Percentiles rank a stretch among this genome's conserved stretches.
Conservation (phyloP, 2,329 filamentous ascomycete species). For the Metarhizium humberi region DNA sequence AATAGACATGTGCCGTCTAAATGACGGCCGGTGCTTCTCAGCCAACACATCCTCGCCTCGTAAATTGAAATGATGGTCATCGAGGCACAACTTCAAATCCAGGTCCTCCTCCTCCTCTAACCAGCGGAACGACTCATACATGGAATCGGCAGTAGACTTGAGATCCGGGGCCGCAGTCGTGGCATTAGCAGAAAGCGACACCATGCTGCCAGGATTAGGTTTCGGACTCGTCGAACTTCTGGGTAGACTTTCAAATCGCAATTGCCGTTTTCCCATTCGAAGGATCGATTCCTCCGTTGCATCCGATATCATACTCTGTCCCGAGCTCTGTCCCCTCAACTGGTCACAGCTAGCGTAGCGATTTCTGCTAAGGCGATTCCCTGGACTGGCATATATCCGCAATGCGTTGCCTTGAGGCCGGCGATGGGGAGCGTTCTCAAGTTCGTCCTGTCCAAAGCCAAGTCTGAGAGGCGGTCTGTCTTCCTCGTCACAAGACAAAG, state of each 20-base stretch:
- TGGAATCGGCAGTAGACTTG: constrained; percentile 35
- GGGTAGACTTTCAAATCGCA: constrained; percentile 9
- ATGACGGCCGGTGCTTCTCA: constrained; percentile 47
- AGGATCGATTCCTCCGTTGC: constrained; percentile 17
- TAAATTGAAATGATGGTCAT: constrained; percentile 61
- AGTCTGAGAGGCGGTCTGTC: constrained; percentile 2
- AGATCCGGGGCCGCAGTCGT: constrained; percentile 7
- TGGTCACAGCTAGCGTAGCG: constrained; percentile 58
- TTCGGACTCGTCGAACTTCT: neutral
- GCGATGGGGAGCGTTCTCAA: constrained; percentile 8
- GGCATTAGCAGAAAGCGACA: constrained; percentile 11
- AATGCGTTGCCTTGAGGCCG: neutral
- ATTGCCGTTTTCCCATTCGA: constrained; percentile 16
- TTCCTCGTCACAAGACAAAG: constrained; percentile 6
- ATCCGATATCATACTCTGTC: constrained; percentile 27
- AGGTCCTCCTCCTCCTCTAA: constrained; percentile 64
- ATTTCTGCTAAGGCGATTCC: constrained; percentile 43
- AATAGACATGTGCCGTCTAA: constrained; percentile 64
- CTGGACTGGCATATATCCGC: constrained; percentile 1
- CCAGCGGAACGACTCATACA: constrained; percentile 64
- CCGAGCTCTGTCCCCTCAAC: constrained; percentile 36
- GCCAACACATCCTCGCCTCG: constrained; percentile 33
- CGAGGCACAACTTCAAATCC: constrained; percentile 55
- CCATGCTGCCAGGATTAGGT: constrained; percentile 14
- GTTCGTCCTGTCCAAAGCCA: constrained; percentile 9